These are phyloP conservation scores for Quercus parvula DNA, from an alignment of 306 rosid genomes.

Conservation along the genomic window DNA sequence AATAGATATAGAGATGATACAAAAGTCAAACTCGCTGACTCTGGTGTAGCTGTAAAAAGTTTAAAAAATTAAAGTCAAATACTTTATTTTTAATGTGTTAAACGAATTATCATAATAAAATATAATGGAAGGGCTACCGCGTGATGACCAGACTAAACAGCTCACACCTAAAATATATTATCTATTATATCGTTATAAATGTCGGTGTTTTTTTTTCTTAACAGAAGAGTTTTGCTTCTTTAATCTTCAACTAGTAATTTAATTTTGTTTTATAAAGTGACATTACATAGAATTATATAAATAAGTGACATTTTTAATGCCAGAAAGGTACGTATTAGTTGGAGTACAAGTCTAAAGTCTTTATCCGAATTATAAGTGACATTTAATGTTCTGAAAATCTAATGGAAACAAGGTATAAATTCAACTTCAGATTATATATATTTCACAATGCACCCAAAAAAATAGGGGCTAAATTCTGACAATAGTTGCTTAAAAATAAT, in stretches of 20 bases:
- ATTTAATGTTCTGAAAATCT: neutral
- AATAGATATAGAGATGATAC: neutral
- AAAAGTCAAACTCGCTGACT: neutral
- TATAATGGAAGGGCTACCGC: neutral
- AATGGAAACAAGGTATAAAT: neutral
- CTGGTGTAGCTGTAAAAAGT: neutral
- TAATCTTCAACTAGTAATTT: neutral
- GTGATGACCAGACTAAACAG: neutral
- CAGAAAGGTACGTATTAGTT: neutral
- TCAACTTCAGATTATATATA: too few relatives aligned
- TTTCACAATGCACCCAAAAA: too few relatives aligned
- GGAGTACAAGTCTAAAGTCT: neutral
- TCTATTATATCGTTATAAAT: neutral
- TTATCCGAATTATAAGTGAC: neutral
- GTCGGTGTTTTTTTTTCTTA: neutral
- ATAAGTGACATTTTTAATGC: neutral
- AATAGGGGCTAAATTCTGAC: too few relatives aligned
- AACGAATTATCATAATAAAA: neutral
- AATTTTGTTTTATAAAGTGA: neutral
- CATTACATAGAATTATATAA: neutral
- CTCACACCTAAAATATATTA: neutral
- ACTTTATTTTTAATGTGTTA: neutral
- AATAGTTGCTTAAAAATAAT: too few relatives aligned
- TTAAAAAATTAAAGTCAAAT: neutral
- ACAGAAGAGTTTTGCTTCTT: neutral